Evolutionary conservation across 1,139 yeast species (phyloP), one percentile per base, ranked within the genome.

Genomic region (Yamadazyma siamensis): DNA sequence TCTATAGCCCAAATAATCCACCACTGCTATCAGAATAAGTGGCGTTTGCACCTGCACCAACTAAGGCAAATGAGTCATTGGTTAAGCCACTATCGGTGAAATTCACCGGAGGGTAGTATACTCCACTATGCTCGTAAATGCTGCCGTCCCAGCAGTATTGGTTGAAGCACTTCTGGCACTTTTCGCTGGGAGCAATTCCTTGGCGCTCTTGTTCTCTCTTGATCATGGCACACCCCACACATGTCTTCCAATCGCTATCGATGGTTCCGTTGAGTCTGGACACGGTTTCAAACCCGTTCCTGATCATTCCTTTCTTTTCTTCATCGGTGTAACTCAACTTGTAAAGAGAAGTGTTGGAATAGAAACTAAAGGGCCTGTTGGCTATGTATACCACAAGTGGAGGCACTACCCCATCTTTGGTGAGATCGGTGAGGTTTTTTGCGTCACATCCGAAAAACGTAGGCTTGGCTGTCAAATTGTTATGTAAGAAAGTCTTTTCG

Each of bases 371-470:
- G 4, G 71, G 72, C 29, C 71, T 50, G 44, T 65, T 66, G 18
- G 70, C 67, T 14, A 61, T 41, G 40, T 65, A 65, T 8, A 65
- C 47, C 13, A 66, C 55, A 15, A 66, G 36, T 1, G 73, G 73
- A 13, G 67, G 60, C 27, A 58, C 52, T 3, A 52, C 59, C 9
- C 51, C 59, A 37, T 63, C 65, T 17, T 57, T 57, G 2, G 46
- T 39, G 34, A 67, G 52, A 6, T 56, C 54, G 1, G 72, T 55
- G 40, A 62, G 46, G 41, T 66, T 65, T 4, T 42, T 39, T 5
- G 69, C 71, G 36, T 64, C 59, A 45, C 73, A 66, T 3, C 73
- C 73, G 36, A 66, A 65, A 39, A 66, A 66, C 1, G 68, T 58
- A 16, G 73, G 73, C 40, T 48, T 59, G 6, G 70, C 58, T 4